Evolutionary conservation across 2,329 filamentous ascomycete genomes (phyloP).

Genomic region (Trichoderma breve): DNA sequence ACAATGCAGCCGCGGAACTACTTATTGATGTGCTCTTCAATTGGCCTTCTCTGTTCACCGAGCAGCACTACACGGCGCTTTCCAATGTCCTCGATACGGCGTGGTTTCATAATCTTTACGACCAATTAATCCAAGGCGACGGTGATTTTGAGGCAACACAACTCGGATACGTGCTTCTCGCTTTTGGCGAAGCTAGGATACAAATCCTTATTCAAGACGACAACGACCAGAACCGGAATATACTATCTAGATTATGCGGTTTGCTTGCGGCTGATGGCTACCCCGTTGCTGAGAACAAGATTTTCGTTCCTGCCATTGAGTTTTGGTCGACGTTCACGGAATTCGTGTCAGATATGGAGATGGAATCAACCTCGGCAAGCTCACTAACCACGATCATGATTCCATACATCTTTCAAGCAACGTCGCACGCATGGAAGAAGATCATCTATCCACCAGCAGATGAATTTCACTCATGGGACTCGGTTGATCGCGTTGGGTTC

Average conservation of each 20-base stretch:
- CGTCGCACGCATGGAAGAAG: constrained; percentile 67
- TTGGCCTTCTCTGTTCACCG: constrained; percentile 61
- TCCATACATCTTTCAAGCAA: constrained; percentile 59
- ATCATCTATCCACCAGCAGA: constrained; percentile 63
- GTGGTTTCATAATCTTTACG: constrained; percentile 58
- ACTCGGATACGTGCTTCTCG: constrained; percentile 65
- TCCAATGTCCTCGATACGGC: constrained; percentile 58
- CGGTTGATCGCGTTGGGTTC: constrained; percentile 65
- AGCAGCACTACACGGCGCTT: constrained; percentile 56
- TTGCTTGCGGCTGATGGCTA: constrained; percentile 65
- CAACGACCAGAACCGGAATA: constrained; percentile 49
- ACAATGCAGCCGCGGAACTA: constrained; percentile 60
- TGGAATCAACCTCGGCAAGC: constrained; percentile 57
- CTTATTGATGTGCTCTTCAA: constrained; percentile 64
- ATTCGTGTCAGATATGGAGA: constrained; percentile 56
- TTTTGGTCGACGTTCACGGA: constrained; percentile 81
- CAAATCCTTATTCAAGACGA: constrained; percentile 55
- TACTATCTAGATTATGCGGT: constrained; percentile 60
- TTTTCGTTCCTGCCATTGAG: constrained; percentile 71
- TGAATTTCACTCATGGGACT: constrained; percentile 65
- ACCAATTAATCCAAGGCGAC: constrained; percentile 56
- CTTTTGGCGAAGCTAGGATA: constrained; percentile 66
- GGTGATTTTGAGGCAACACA: constrained; percentile 63
- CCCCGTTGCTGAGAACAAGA: constrained; percentile 69
- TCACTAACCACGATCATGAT: constrained; percentile 45